Base-by-base conservation (phyloP, 225 moss, liverwort and hornwort species). In the Ulota crispa region DNA sequence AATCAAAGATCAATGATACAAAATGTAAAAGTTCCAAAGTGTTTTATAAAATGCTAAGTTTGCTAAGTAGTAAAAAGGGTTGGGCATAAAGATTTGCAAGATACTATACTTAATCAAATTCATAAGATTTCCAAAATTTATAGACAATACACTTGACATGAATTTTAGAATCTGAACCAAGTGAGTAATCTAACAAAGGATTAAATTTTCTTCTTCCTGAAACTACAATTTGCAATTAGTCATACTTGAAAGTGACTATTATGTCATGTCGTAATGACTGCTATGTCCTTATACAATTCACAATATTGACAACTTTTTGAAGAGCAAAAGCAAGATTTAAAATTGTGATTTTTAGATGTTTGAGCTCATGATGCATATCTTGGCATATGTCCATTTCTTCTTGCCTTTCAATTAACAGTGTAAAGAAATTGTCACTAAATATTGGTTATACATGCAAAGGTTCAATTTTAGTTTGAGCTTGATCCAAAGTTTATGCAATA, bases 171-270 rank as follows among this genome's bases (percentile, higher is more conserved):
- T 56, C 3, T 4, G 1, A 2, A 1, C 11, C 7, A 12, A 42
- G 3, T 10, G 6, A 26, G n/a, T 2, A 36, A 24, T 16, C 7
- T 23, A 0, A 37, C 1, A 45, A 34, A 24, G 39, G 42, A 42
- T 42, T 2, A 42, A 42, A 42, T 11, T 5, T 0, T 8, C 1
- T 9, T 53, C 7, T 23, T 39, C 39, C 3, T 0, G 19, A 34
- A 2, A 57, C 14, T 4, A 2, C 0, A 0, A 0, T 41, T 77
- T 31, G n/a, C 0, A 18, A 0, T 2, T 11, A 18, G 50, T 19
- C 2, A 10, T 36, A 2, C 2, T 20, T 16, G 23, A 23, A 52
- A 61, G 0, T 59, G 18, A 30, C 1, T 47, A 8, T 67, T 2
- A 36, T 12, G 47, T 60, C 15, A 27, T 60, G 0, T 36, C 2